Base-by-base conservation (phyloP, 371 early-diverging fungal species). In the Scutellospora calospora region DNA sequence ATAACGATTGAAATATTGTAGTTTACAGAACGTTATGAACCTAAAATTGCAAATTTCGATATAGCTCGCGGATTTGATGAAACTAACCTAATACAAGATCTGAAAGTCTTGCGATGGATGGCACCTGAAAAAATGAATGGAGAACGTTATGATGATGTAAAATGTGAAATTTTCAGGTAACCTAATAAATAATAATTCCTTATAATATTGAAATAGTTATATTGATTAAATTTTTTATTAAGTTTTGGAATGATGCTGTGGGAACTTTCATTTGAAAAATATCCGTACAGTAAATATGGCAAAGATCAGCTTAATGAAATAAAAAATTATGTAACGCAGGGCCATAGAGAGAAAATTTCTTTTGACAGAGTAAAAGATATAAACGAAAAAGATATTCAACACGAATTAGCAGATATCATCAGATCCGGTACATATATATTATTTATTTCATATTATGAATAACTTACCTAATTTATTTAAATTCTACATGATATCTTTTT, bases 81-180 rank as follows among this genome's bases (percentile, higher is more conserved):
- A 0, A 5, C 69, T 1, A 41, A 35, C 5, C 9, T 11, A 25
- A 69, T 69, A 27, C 22, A 5, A 5, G 25, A 69, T 5, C 0
- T 49, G 4, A 49, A 68, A 69, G 22, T 69, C 22, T 11, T 79
- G 22, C 69, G 33, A 29, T 79, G 80, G 80, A 41, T 79, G 66
- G 55, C 71, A 25, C 80, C 80, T 3, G 80, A 79, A 59, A 79
- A 79, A 72, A 72, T 72, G 54, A 4, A 31, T 0, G 31, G 31
- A n/a, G 33, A 3, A 16, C 5, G 4, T 18, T 79, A 79, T 41
- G 55, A 79, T 41, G 55, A 22, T 57, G 1, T 16, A 33, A 45
- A 71, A 71, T 79, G 80, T 35, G 80, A 79, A 69, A 79, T 79
- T 20, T 79, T 77, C 20, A 77, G 77, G 77, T 63, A 51, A 49